Conservation (phyloP, 129 eudicot species). For the Flaveria trinervia region DNA sequence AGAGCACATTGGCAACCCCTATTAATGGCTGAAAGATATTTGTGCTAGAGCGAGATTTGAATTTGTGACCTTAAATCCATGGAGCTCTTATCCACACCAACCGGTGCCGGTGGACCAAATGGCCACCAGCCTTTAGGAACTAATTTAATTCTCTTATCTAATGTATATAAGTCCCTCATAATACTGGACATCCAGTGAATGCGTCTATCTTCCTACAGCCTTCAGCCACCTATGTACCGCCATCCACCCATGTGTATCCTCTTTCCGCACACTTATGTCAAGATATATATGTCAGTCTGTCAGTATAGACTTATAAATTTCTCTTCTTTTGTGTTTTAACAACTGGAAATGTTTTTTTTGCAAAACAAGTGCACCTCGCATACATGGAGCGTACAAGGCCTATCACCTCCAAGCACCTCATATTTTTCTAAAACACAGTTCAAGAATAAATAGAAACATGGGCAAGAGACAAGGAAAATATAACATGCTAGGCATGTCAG, state of each 20-base stretch:
- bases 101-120: no score
- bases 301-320: not conserved
- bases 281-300: not conserved
- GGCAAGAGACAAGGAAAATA: not conserved
- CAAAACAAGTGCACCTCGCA: not conserved
- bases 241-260: no score
- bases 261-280: not conserved
- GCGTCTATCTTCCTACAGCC: not conserved
- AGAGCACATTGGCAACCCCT: no score
- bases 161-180: not conserved
- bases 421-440: not conserved
- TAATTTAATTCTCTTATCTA: not conserved
- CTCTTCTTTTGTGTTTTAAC: not conserved
- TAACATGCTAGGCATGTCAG: not conserved
- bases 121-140: not conserved
- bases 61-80: no score
- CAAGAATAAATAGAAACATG: not conserved
- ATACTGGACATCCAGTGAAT: not conserved
- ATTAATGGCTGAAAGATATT: no score
- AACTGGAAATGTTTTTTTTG: not conserved
- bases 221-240: not conserved
- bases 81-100: no score
- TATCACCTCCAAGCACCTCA: not conserved
- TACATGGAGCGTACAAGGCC: not conserved
- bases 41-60: no score